These are phyloP conservation scores for Begonia fuchsioides DNA, from an alignment of 306 rosid genomes.

Conservation along the genomic window DNA sequence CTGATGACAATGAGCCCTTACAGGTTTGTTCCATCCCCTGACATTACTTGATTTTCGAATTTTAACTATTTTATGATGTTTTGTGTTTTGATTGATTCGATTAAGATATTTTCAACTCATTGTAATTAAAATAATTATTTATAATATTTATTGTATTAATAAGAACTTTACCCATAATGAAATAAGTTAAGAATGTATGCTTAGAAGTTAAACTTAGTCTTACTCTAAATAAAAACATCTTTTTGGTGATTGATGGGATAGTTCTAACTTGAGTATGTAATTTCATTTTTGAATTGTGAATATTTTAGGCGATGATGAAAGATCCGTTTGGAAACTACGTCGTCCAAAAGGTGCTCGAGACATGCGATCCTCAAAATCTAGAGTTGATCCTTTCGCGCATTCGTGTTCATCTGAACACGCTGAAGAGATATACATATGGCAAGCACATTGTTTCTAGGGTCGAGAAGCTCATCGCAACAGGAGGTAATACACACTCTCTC, in stretches of 20 bases:
- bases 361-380: conserved; percentile 79
- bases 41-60: not conserved
- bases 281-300: too few species aligned
- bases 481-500: conserved; percentile 39
- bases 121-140: too few species aligned
- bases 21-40: conserved; percentile 46
- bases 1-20: conserved; percentile 95
- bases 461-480: conserved; percentile 87
- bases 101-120: too few species aligned
- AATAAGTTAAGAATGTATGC: too few species aligned
- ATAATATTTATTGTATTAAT: too few species aligned
- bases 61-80: too few species aligned
- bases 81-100: too few species aligned
- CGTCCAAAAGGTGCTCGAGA: conserved; percentile 92
- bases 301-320: conserved; percentile 84
- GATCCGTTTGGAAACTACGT: conserved; percentile 96
- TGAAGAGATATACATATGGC: conserved; percentile 85
- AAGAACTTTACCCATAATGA: too few species aligned
- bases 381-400: conserved; percentile 84
- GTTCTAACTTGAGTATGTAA: too few species aligned
- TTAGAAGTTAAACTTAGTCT: too few species aligned
- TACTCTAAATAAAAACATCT: too few species aligned
- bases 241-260: too few species aligned
- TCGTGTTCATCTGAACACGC: conserved; percentile 80
- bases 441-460: conserved; percentile 93